Base-by-base conservation (phyloP, 2,329 filamentous ascomycete genomes). In the Apiospora aurea region DNA sequence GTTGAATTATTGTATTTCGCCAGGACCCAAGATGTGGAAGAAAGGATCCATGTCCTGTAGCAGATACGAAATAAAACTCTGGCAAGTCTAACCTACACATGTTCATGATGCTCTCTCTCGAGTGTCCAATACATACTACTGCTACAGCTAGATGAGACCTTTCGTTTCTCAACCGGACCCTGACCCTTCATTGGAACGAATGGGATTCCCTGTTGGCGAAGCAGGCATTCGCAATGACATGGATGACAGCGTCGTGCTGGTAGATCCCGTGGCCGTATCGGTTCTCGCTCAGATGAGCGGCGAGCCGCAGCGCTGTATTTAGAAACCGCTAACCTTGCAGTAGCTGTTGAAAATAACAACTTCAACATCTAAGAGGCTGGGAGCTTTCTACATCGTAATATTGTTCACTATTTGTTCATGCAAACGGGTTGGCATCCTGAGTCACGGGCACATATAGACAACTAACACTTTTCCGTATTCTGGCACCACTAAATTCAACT, bases 11-110 rank as follows among this genome's bases (percentile, higher is more conserved):
- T 64, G 57, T 64, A 64, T 64, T 64, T 64, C 34, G 18, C 41
- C 57, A 41, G 57, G 57, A 41, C 24, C 41, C 57, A 21, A 64
- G 57, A 41, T 41, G 11, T 41, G 57, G 34, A 64, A 2, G 21
- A 41, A n/a, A 14, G 4, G 21, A 41, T 64, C 57, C 57, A 41
- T 64, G 14, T 18, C 57, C 34, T 64, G 57, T 18, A 24, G 57
- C 41, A 64, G 34, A 64, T 64, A 64, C 57, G 21, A 64, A 64
- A 21, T 11, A 41, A 64, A 64, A 64, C 57, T 64, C 57, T 64
- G 57, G 34, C 57, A 41, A 64, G 57, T 41, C 57, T 13, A n/a
- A 41, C 18, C 2, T 41, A n/a, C n/a, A 3, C 4, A 7, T 13
- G 57, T 64, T 0, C 57, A n/a, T 41, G 29, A 34, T 21, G 29